Evolutionary conservation across 1,139 yeast species (phyloP).

Genomic region (Taphrina betulina): DNA sequence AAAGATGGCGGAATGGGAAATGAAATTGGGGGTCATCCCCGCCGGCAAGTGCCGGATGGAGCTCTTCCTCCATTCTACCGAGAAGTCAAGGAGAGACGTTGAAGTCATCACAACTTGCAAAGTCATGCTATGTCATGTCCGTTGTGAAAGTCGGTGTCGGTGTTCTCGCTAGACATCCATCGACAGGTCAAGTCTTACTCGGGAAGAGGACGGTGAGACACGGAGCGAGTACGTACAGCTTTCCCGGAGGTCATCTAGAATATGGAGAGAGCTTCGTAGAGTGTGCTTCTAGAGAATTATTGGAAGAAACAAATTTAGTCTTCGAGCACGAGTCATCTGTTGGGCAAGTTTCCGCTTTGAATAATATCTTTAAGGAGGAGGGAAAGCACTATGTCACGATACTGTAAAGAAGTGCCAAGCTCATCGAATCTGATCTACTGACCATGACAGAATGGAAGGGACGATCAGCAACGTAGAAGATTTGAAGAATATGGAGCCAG

Average conservation of each 20-base stretch:
- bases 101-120: too few species aligned
- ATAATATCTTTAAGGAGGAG: background rate
- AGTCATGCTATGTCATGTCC: too few species aligned
- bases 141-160: conserved; percentile 8
- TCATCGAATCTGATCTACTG: too few species aligned
- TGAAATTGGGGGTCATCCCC: too few species aligned
- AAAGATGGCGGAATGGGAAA: too few species aligned
- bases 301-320: background rate
- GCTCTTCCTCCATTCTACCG: too few species aligned
- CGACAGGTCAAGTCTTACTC: background rate
- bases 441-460: conserved; percentile 5
- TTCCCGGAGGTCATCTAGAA: conserved; percentile 10
- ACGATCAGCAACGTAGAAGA: background rate
- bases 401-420: too few species aligned
- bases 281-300: background rate
- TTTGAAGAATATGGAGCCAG: background rate
- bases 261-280: conserved; percentile 4
- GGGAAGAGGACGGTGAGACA: conserved; percentile 6
- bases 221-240: background rate
- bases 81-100: too few species aligned
- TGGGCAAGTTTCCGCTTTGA: background rate
- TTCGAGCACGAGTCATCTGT: too few species aligned
- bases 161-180: conserved; percentile 2
- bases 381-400: conserved; percentile 10
- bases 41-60: too few species aligned